Conservation (phyloP, 2,329 filamentous ascomycete species). For the Epichloe elymi region DNA sequence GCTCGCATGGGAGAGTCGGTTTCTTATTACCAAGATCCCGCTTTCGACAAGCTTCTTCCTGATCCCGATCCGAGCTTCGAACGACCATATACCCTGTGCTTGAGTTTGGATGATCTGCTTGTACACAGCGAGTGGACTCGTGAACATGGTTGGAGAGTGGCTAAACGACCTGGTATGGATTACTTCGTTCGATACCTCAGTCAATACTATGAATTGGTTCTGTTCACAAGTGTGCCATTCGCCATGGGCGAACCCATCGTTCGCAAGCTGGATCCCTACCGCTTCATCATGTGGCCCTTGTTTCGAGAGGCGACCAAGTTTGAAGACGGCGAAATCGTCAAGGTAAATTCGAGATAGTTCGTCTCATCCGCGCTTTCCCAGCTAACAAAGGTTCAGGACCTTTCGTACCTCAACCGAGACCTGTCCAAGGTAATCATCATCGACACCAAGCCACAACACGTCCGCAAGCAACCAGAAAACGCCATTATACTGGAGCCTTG, state of each 20-base stretch:
- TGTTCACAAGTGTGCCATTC: constrained; percentile 83
- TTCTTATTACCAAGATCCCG: constrained; percentile 90
- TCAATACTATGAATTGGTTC: constrained; percentile 94
- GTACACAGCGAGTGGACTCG: constrained; percentile 91
- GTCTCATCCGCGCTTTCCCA: not conserved
- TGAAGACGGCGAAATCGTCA: constrained; percentile 90
- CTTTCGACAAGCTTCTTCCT: constrained; percentile 85
- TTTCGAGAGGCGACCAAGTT: constrained; percentile 97
- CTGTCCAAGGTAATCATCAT: constrained; percentile 91
- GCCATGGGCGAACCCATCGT: constrained; percentile 77
- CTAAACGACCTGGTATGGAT: constrained; percentile 88
- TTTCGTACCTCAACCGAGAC: constrained; percentile 95
- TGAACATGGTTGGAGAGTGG: constrained; percentile 88
- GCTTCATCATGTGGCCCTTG: constrained; percentile 87
- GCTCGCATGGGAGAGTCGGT: constrained; percentile 64
- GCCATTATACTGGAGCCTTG: constrained; percentile 85
- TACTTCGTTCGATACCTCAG: constrained; percentile 95
- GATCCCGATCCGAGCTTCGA: constrained; percentile 67
- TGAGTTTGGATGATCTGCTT: constrained; percentile 86
- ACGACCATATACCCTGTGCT: constrained; percentile 81
- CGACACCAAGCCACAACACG: constrained; percentile 72
- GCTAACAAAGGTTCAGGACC: constrained; percentile 46
- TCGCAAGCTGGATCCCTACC: constrained; percentile 88
- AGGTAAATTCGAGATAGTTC: constrained; percentile 40
- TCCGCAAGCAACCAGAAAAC: constrained; percentile 88